These are phyloP conservation scores for Erythrophleum ivorense DNA, from an alignment of 331 rosid species.

Conservation along the genomic window DNA sequence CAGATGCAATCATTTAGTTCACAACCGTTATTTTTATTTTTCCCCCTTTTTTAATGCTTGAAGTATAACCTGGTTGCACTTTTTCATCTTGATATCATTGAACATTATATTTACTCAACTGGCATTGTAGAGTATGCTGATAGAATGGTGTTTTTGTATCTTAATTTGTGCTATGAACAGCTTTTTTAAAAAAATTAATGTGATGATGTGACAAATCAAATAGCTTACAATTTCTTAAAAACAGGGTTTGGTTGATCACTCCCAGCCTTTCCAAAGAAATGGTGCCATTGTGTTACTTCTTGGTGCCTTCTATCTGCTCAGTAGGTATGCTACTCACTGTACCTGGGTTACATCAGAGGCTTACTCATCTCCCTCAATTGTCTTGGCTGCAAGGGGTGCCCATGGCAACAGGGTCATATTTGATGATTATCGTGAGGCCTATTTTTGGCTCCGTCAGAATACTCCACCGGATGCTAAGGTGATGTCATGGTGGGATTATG, in stretches of 20 bases:
- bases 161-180: not conserved
- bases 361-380: slow-evolving; percentile 98
- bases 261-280: slow-evolving; percentile 93
- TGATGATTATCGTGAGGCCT: slow-evolving; percentile 99
- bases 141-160: slow-evolving; percentile 21
- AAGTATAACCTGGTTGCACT: not conserved
- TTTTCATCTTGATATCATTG: slow-evolving; percentile 23
- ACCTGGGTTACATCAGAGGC: slow-evolving; percentile 99
- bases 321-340: slow-evolving; percentile 92
- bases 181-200: not conserved
- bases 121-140: slow-evolving; percentile 12
- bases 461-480: slow-evolving; percentile 96
- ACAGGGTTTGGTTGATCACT: slow-evolving; percentile 86
- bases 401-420: slow-evolving; percentile 94
- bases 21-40: no score
- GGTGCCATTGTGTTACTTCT: slow-evolving; percentile 84
- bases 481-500: slow-evolving; percentile 99
- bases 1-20: not conserved
- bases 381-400: slow-evolving; percentile 98
- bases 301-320: slow-evolving; percentile 95
- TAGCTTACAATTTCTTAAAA: slow-evolving; percentile 39
- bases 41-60: not conserved
- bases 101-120: slow-evolving; percentile 21
- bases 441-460: slow-evolving; percentile 98
- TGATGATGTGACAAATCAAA: slow-evolving; percentile 20